Base-by-base conservation (phyloP, 163 green algal species). In the Chloroidium sp. region DNA sequence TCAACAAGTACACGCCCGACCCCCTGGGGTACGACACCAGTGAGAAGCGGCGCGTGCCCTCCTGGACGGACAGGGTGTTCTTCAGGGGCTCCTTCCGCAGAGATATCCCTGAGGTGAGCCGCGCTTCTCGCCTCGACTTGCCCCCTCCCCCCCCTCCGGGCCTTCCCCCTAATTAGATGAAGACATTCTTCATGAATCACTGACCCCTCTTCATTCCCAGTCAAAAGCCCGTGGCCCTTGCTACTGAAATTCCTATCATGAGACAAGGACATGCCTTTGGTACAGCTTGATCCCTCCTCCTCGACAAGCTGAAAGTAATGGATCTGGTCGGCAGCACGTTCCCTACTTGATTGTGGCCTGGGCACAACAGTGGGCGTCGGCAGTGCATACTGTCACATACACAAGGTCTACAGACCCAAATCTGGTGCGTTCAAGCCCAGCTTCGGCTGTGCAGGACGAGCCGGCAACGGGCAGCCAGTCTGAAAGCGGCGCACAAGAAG, bases 31-130 rank as follows among this genome's bases (percentile, higher is more conserved):
- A 98, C 78, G 94, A 98, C 87, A 91, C 89, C 12, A 91, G 86
- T 62, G 95, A 99, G 86, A 99, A 99, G 90, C 85, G 85, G 80
- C 89, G 95, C 3, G 88, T 98, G 67, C 95, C 95, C 0, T 91
- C 95, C 4, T 99, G 92, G 92, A 97, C 92, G 36, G 95, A 99
- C 88, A 90, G 95, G 69, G 89, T 98, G 61, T 91, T 98, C 59
- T 98, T 91, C 82, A 79, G 89, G 3, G 91, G 88, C 82, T 90
- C 74, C 77, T 3, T 60, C 10, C 14, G 69, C 69, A 13, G 6
- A 10, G 64, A 10, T 10, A 72, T 6, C 64, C 64, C 6, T 6
- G 64, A 72, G 64, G 64, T 10, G 64, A 6, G 64, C 6, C 64
- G 6, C 64, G 6, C 64, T 72, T 10, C 64, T 72, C 64, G 64